Evolutionary conservation across 2,329 filamentous ascomycete genomes (phyloP).

Genomic region (Raffaelea arxii): DNA sequence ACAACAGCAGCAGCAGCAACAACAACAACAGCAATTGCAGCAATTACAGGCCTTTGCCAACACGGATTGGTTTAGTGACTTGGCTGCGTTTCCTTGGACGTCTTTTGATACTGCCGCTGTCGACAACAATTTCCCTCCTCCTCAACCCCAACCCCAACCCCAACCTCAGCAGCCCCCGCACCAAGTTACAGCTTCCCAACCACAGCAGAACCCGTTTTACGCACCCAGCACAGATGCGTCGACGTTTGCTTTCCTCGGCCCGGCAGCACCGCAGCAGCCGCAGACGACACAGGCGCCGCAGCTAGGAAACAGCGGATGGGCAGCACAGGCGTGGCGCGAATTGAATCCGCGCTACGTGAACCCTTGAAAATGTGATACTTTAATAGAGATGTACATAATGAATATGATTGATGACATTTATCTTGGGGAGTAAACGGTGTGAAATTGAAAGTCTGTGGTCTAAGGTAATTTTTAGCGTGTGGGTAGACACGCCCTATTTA

Average conservation of each 20-base stretch:
- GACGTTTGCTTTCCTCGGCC: too few species aligned
- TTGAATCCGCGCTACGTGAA: constrained; percentile 5
- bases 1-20: not conserved
- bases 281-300: too few species aligned
- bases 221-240: too few species aligned
- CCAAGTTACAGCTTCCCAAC: not conserved
- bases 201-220: not conserved
- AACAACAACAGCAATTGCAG: constrained; percentile 2
- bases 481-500: too few species aligned
- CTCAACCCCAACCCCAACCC: not conserved
- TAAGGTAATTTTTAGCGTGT: too few species aligned
- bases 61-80: constrained; percentile 8
- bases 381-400: too few species aligned
- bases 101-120: constrained; percentile 1
- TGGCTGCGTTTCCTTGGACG: constrained; percentile 4
- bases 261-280: not conserved
- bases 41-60: constrained; percentile 5
- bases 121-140: not conserved
- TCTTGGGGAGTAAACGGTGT: too few species aligned
- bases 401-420: too few species aligned
- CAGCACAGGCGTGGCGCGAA: constrained; percentile 8
- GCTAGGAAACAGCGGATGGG: constrained; percentile 8
- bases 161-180: not conserved
- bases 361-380: too few species aligned
- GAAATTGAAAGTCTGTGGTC: too few species aligned